Percentiles rank a stretch among this genome's conserved stretches.
Conservation (phyloP, 352 stramenopile species). For the Phytophthora sp. region DNA sequence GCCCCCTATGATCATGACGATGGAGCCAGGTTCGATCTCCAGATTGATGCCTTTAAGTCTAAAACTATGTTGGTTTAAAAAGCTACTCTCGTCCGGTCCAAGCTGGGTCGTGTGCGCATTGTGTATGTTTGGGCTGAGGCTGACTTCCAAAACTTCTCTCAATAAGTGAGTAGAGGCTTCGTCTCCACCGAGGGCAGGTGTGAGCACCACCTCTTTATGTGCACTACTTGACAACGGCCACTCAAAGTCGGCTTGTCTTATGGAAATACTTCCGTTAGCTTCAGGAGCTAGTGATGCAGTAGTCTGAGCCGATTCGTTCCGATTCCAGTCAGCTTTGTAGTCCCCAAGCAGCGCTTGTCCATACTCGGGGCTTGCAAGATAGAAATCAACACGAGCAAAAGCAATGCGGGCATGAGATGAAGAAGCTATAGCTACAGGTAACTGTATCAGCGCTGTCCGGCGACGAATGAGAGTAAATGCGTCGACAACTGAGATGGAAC, state of each 20-base stretch:
- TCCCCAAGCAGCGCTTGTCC: neutral
- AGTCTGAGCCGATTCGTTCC: neutral
- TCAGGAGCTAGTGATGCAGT: too few relatives aligned
- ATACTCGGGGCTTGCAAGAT: conserved; percentile 33
- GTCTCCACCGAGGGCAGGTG: conserved; percentile 32
- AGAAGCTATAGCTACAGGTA: conserved; percentile 27
- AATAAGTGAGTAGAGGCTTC: conserved; percentile 2
- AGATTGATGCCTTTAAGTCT: conserved; percentile 51
- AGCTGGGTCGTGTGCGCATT: neutral
- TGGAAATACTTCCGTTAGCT: conserved; percentile 10
- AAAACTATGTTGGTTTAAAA: conserved; percentile 15
- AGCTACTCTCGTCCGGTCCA: too few relatives aligned
- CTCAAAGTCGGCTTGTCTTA: conserved; percentile 14
- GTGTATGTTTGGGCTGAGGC: neutral
- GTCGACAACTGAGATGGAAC: conserved; percentile 49
- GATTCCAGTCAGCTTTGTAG: neutral
- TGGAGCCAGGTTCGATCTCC: conserved; percentile 51
- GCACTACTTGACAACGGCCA: conserved; percentile 34
- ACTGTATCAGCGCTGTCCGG: conserved; percentile 17
- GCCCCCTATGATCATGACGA: conserved; percentile 51
- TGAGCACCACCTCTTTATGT: conserved; percentile 65
- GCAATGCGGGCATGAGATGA: conserved; percentile 32
- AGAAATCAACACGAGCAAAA: conserved; percentile 33
- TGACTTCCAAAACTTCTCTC: neutral
- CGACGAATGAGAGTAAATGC: conserved; percentile 45